phyloP scores from a whole-genome alignment of 176 grass and related monocot genomes.

The Chrysopogon serrulatus region DNA sequence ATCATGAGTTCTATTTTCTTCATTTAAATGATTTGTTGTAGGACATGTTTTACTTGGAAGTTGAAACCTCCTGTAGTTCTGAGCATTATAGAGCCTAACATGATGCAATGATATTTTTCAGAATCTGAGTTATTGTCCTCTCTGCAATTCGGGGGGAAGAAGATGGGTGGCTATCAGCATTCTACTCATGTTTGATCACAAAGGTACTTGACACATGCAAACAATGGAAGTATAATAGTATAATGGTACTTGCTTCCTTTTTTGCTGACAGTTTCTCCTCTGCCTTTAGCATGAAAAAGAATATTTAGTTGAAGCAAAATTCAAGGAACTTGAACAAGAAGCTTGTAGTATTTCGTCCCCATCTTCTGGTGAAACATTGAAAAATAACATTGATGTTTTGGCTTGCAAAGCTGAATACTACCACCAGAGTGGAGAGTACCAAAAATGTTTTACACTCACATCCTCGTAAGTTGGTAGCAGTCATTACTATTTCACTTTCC shows the following conservation, averaged over 20 bases:
- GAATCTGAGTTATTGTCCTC: slow-evolving; percentile 82
- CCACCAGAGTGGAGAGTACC: slow-evolving; percentile 87
- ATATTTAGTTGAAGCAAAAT: slow-evolving; percentile 81
- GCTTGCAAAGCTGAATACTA: slow-evolving; percentile 95
- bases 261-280: slow-evolving; percentile 20
- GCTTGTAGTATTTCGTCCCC: slow-evolving; percentile 51
- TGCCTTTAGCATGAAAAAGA: slow-evolving; percentile 83
- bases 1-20: neutral
- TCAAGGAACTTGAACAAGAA: slow-evolving; percentile 86
- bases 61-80: slow-evolving; percentile 1
- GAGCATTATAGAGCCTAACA: slow-evolving; percentile 14
- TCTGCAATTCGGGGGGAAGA: slow-evolving; percentile 89
- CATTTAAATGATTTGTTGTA: slow-evolving; percentile 16
- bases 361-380: slow-evolving; percentile 61
- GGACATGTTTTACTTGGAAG: neutral
- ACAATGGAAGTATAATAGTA: neutral
- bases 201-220: slow-evolving; percentile 61
- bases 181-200: slow-evolving; percentile 88
- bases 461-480: slow-evolving; percentile 64
- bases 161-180: slow-evolving; percentile 77
- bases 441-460: slow-evolving; percentile 90
- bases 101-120: slow-evolving; percentile 28
- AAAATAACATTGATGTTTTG: slow-evolving; percentile 82
- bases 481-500: slow-evolving; percentile 12
- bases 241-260: neutral